A percentile compares a stretch with the other conserved stretches of the same genome.
Conservation (phyloP, 495 filamentous ascomycete genomes). For the Pyrenula massariospora region DNA sequence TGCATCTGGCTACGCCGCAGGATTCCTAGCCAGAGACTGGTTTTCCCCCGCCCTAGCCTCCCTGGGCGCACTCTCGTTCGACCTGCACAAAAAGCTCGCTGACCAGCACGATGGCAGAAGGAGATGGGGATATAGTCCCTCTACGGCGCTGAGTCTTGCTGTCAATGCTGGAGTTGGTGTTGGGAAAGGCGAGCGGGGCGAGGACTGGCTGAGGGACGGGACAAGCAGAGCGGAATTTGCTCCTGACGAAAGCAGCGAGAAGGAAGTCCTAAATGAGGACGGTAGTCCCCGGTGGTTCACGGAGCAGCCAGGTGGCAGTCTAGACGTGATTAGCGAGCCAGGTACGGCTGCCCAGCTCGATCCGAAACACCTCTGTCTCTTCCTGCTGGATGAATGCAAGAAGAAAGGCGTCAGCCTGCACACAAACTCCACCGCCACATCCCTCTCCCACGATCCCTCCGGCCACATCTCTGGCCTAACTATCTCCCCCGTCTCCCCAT, state of each 20-base stretch:
- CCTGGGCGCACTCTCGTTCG: slow-evolving; percentile 57
- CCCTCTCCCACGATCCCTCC: slow-evolving; percentile 34
- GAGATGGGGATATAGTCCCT: slow-evolving; percentile 59
- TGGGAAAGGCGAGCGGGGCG: slow-evolving; percentile 27
- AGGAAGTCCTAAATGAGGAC: slow-evolving; percentile 5
- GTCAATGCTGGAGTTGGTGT: slow-evolving; percentile 14
- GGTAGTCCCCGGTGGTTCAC: slow-evolving; percentile 47
- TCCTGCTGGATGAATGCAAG: slow-evolving; percentile 44
- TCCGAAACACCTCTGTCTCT: slow-evolving; percentile 50
- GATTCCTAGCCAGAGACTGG: slow-evolving; percentile 69
- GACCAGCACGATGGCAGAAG: slow-evolving; percentile 42
- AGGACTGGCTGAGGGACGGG: slow-evolving; percentile 53
- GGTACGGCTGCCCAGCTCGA: slow-evolving; percentile 58
- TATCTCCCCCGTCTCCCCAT: slow-evolving; percentile 19
- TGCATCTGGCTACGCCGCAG: slow-evolving; percentile 62
- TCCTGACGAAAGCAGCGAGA: slow-evolving; percentile 11
- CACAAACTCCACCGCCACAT: slow-evolving; percentile 45
- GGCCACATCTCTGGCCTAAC: slow-evolving; percentile 37
- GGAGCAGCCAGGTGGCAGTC: slow-evolving; percentile 28
- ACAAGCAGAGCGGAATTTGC: slow-evolving; percentile 52
- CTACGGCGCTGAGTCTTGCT: slow-evolving; percentile 45
- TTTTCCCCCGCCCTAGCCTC: slow-evolving; percentile 39
- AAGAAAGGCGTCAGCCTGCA: slow-evolving; percentile 54
- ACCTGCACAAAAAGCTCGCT: slow-evolving; percentile 53
- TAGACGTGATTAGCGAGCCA: slow-evolving; percentile 53